Base-by-base conservation (phyloP, 1,284 basidiomycete species). In the Lignosus rhinocerotis region DNA sequence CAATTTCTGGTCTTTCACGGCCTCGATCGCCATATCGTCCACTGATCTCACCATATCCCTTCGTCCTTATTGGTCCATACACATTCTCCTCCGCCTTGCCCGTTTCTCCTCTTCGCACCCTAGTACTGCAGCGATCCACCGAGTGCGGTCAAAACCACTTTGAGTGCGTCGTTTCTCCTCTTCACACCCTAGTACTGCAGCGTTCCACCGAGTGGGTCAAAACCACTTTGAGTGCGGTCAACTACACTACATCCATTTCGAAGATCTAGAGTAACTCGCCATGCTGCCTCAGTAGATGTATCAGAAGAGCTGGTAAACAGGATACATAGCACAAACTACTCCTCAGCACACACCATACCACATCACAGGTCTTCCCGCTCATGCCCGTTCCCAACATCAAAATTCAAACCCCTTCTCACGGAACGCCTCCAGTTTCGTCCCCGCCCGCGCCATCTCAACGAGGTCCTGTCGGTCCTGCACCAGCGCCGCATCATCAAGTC, bases 401-500 rank as follows among this genome's bases (percentile, higher is more conserved):
- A 96, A 96, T 61, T 96, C 93, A 69, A 96, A 92, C 4, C 93
- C 93, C 65, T 90, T 86, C 54, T 79, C 77, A 43, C 90, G 81
- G 78, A 96, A 96, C 55, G 82, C 72, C 42, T 86, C 80, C 56
- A 95, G 69, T 60, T 75, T 77, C 56, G 76, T 72, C 65, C 82
- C 82, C 34, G 83, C 75, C 69, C 79, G 82, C n/a, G 86, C 83
- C 59, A 82, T 68, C 19, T 85, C 84, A n/a, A 82, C 86, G 38
- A 90, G 75, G 64, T 90, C 87, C 43, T 71, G 70, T 36, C 85
- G 85, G 61, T 87, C 76, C 87, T 88, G 68, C 43, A 45, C 25
- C 25, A 25, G 25, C 50, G 51, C 17, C 31, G 50, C 39, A 33
- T 51, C 46, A 44, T 55, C 56, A 30, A 33, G 38, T 19, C 25